Percentiles rank a stretch among this genome's conserved stretches.
Conservation (phyloP, 2,329 filamentous ascomycete genomes). For the Ophiostoma novo-ulmi region DNA sequence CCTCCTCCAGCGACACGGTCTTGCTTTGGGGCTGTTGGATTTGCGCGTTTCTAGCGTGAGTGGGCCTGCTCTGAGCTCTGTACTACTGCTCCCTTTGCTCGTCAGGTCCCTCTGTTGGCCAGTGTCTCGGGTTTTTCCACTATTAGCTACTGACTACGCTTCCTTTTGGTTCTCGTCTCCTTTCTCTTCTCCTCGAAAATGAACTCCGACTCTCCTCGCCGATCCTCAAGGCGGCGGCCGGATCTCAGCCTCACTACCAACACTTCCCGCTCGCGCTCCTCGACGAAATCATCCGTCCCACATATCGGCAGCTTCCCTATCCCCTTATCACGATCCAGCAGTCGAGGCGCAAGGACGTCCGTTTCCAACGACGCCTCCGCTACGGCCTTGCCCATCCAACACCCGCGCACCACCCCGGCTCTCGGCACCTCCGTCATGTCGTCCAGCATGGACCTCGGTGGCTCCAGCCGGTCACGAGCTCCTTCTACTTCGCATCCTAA, state of each 20-base stretch:
- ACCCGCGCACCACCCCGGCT: constrained; percentile 11
- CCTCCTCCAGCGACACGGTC: constrained; percentile 12
- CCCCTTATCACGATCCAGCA: constrained; percentile 25
- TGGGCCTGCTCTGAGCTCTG: constrained; percentile 17
- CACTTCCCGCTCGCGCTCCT: constrained; percentile 29
- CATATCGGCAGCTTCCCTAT: constrained; percentile 7
- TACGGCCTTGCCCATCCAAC: background rate
- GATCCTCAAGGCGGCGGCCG: constrained; percentile 33
- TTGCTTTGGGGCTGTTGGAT: background rate
- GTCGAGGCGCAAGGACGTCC: constrained; percentile 18
- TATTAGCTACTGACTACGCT: background rate
- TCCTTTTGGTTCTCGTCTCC: background rate
- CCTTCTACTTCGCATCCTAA: constrained; percentile 26
- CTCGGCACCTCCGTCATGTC: constrained; percentile 30
- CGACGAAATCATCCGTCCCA: constrained; percentile 12
- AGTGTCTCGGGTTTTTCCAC: constrained; percentile 4
- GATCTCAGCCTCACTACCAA: constrained; percentile 38
- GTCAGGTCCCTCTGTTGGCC: background rate
- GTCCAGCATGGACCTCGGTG: constrained; percentile 29
- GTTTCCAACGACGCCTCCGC: constrained; percentile 1
- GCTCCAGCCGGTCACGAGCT: constrained; percentile 32
- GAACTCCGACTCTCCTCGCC: constrained; percentile 22
- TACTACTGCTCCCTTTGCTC: background rate
- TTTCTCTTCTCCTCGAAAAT: constrained; percentile 14
- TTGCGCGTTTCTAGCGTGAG: constrained; percentile 20